phyloP scores from a whole-genome alignment of 2,329 filamentous ascomycete genomes.

The Dactylellina drechsleri region DNA sequence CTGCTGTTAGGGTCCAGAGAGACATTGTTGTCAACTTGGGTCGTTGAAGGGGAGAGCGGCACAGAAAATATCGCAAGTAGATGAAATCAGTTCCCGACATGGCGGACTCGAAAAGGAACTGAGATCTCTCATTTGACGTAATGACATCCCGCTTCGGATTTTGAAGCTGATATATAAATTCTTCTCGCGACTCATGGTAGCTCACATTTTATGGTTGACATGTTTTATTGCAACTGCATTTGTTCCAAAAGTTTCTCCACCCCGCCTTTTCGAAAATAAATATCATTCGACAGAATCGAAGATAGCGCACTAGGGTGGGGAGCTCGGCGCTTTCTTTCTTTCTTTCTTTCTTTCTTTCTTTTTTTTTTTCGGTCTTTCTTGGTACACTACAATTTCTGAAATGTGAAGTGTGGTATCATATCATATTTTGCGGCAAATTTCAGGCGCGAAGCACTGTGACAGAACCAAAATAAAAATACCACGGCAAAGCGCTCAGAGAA shows the following conservation, averaged over 20 bases:
- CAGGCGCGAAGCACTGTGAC: constrained; percentile 4
- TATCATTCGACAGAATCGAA: constrained; percentile 20
- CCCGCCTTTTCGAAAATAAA: constrained; percentile 23
- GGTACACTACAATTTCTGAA: background rate
- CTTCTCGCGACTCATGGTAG: background rate
- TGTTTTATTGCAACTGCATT: constrained; percentile 19
- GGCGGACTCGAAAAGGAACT: too few relatives aligned
- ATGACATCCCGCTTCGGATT: constrained; percentile 13
- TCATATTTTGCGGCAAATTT: constrained; percentile 41
- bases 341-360: background rate
- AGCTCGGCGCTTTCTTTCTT: constrained; percentile 33
- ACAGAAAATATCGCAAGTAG: constrained; percentile 22
- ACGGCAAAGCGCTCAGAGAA: background rate
- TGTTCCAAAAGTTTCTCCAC: constrained; percentile 33
- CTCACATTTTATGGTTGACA: constrained; percentile 11
- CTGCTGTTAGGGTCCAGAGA: constrained; percentile 17
- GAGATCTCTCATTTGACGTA: constrained; percentile 35
- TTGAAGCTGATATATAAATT: constrained; percentile 27
- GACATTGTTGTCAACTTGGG: background rate
- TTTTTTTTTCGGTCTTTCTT: constrained; percentile 2
- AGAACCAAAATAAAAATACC: constrained; percentile 7
- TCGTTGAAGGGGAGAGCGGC: constrained; percentile 23
- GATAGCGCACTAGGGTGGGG: constrained; percentile 2
- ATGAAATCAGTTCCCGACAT: too few relatives aligned
- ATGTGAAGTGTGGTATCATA: background rate